phyloP scores from a whole-genome alignment of 352 stramenopile species.

The Globisporangium lucens region DNA sequence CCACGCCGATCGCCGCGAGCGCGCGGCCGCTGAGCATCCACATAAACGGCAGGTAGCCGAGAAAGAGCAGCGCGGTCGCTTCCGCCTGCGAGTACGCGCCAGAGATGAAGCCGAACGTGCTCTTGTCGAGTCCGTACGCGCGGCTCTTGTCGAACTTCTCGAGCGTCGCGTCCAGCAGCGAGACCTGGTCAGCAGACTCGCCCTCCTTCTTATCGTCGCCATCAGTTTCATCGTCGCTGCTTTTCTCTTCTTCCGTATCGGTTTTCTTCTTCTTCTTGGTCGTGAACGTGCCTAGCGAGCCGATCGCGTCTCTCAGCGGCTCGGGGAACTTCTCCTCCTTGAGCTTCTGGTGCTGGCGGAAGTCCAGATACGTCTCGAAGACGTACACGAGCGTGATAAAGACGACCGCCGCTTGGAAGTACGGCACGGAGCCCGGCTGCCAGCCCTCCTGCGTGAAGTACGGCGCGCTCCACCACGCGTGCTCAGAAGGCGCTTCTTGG shows the following conservation, averaged over 20 bases:
- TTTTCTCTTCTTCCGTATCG: constrained; percentile 30
- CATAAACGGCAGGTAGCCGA: constrained; percentile 92
- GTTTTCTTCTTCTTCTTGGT: constrained; percentile 23
- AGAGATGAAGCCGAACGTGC: constrained; percentile 92
- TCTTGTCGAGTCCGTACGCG: constrained; percentile 96
- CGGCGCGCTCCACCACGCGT: constrained; percentile 45
- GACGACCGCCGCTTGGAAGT: constrained; percentile 70
- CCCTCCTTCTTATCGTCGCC: neutral
- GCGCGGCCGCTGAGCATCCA: constrained; percentile 85
- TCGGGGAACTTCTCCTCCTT: constrained; percentile 69
- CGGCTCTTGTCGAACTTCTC: constrained; percentile 92
- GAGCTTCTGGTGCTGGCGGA: constrained; percentile 90
- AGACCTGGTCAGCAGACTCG: constrained; percentile 20
- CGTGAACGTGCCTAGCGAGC: constrained; percentile 40
- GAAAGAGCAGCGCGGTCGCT: constrained; percentile 81
- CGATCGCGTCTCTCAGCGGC: constrained; percentile 50
- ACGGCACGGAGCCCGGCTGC: constrained; percentile 45
- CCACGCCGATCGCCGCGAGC: constrained; percentile 52
- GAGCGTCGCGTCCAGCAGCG: constrained; percentile 83
- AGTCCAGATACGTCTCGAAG: constrained; percentile 92
- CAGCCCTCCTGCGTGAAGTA: constrained; percentile 60
- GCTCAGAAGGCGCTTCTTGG: neutral
- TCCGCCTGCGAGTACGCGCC: constrained; percentile 86
- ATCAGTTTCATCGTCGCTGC: constrained; percentile 7
- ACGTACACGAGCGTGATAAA: constrained; percentile 91